phyloP scores from a whole-genome alignment of 805 yeast genomes.

The Teunomyces funiuensis region DNA sequence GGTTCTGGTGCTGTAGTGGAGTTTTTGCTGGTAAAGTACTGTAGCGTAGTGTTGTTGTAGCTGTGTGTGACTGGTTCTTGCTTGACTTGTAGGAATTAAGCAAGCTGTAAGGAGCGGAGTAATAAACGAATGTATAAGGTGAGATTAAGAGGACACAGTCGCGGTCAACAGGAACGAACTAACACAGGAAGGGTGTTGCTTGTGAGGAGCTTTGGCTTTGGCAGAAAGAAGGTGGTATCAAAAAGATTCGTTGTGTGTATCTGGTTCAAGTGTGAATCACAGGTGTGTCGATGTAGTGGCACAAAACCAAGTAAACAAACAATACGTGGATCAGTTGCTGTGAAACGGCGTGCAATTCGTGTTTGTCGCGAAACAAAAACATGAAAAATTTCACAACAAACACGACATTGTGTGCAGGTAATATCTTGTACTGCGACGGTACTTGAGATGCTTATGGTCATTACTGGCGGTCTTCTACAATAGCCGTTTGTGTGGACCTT shows the following conservation, averaged over 20 bases:
- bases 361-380: conserved; percentile 5
- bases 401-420: conserved; percentile 1
- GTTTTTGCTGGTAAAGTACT: background rate
- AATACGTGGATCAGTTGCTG: conserved; percentile 5
- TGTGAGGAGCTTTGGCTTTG: background rate
- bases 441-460: too few relatives aligned
- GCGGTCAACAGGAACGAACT: conserved; percentile 5
- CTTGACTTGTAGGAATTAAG: conserved; percentile 4
- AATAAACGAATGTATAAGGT: conserved; percentile 3
- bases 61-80: background rate
- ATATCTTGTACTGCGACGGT: too few relatives aligned
- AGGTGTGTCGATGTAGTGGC: conserved; percentile 2
- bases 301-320: conserved; percentile 5
- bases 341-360: conserved; percentile 1
- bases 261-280: conserved; percentile 1
- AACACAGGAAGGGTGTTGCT: background rate
- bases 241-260: background rate
- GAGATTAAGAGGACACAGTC: conserved; percentile 3
- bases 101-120: background rate
- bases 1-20: background rate
- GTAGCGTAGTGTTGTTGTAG: background rate
- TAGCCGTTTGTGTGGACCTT: too few relatives aligned
- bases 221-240: background rate
- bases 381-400: conserved; percentile 5
- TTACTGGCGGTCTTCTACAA: too few relatives aligned